Evolutionary conservation across 2,329 filamentous ascomycete species (phyloP).

Genomic region (Ophiostoma tasmaniense): DNA sequence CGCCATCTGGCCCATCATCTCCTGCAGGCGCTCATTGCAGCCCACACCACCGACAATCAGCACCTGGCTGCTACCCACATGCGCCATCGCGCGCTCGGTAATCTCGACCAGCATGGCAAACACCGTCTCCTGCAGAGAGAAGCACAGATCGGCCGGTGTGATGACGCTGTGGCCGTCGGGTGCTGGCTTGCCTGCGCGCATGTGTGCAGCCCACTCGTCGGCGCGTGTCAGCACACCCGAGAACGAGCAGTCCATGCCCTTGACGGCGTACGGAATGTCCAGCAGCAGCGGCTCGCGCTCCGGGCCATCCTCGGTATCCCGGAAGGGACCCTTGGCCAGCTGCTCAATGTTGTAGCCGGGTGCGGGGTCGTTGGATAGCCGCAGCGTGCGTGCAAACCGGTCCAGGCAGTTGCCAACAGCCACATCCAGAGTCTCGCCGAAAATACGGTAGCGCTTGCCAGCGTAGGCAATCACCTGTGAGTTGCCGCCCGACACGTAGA

Average conservation of each 20-base stretch:
- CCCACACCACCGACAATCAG: slow-evolving; percentile 93
- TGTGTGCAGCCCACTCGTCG: slow-evolving; percentile 67
- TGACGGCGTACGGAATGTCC: slow-evolving; percentile 90
- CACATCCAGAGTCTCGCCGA: slow-evolving; percentile 94
- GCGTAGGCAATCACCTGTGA: slow-evolving; percentile 97
- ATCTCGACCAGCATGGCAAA: slow-evolving; percentile 98
- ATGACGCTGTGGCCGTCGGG: slow-evolving; percentile 54
- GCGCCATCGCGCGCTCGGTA: slow-evolving; percentile 95
- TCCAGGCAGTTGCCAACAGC: slow-evolving; percentile 97
- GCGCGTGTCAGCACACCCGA: slow-evolving; percentile 80
- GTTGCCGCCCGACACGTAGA: slow-evolving; percentile 94
- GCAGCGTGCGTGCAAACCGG: slow-evolving; percentile 82
- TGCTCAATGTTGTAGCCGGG: slow-evolving; percentile 98
- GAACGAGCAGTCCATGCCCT: slow-evolving; percentile 98
- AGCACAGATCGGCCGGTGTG: slow-evolving; percentile 80
- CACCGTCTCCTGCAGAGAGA: slow-evolving; percentile 89
- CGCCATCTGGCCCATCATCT: slow-evolving; percentile 99
- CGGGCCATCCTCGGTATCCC: slow-evolving; percentile 7
- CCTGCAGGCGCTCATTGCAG: slow-evolving; percentile 85
- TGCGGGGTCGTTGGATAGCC: slow-evolving; percentile 90
- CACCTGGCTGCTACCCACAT: slow-evolving; percentile 84
- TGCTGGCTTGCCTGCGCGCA: slow-evolving; percentile 39
- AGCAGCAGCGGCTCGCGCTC: slow-evolving; percentile 63
- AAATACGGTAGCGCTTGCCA: slow-evolving; percentile 90
- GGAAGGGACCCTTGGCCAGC: slow-evolving; percentile 50